Conservation (phyloP, 176 grass and related monocot genomes). For the Bromus sterilis region DNA sequence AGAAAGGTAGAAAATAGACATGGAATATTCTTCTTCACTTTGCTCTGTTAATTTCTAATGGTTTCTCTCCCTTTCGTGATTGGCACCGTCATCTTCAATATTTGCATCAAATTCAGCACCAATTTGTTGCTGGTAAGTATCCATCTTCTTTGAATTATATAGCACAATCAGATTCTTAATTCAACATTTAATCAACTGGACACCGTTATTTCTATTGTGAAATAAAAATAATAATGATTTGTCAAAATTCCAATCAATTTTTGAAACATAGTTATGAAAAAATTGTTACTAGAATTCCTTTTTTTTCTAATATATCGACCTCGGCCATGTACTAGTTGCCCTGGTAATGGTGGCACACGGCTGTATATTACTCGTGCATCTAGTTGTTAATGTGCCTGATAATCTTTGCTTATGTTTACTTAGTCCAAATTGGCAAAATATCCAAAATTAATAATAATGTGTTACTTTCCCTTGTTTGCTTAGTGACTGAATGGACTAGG, state of each 20-base stretch:
- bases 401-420: not conserved
- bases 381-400: not conserved
- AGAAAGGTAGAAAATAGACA: constrained; percentile 64
- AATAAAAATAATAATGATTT: not conserved
- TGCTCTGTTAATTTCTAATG: constrained; percentile 11
- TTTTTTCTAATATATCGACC: not conserved
- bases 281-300: not conserved
- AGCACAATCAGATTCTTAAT: not conserved
- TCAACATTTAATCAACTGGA: not conserved
- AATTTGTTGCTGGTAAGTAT: constrained; percentile 95
- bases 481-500: constrained; percentile 97
- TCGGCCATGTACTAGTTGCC: not conserved
- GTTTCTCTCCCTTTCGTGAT: constrained; percentile 6
- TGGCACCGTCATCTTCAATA: constrained; percentile 28
- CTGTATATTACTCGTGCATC: not conserved
- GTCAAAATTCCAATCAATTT: not conserved
- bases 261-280: not conserved
- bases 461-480: constrained; percentile 23
- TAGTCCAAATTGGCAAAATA: not conserved
- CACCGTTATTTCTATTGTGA: not conserved
- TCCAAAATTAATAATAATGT: not conserved
- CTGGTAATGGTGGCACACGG: not conserved
- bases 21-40: constrained; percentile 8
- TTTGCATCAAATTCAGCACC: constrained; percentile 53
- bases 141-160: not conserved